These are phyloP conservation scores for Sequoia sempervirens DNA, from an alignment of 75 land plant genomes.

Conservation along the genomic window DNA sequence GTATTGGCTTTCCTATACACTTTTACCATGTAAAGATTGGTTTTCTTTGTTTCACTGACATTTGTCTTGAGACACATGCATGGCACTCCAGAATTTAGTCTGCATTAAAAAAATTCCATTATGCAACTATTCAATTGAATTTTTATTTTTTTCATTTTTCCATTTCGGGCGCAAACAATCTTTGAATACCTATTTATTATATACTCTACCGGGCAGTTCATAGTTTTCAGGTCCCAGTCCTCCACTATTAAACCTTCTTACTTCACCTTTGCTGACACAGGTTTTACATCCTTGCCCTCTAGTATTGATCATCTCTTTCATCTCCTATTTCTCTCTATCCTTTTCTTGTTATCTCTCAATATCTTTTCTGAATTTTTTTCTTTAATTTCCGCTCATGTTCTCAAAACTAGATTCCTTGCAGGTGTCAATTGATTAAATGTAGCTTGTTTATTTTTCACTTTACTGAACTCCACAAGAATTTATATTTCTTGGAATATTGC, in stretches of 20 bases:
- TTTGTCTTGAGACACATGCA: not conserved
- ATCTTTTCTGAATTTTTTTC: not conserved
- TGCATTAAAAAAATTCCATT: not conserved
- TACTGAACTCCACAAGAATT: not conserved
- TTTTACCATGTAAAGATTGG: not conserved
- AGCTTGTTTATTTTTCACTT: not conserved
- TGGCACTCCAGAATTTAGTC: not conserved
- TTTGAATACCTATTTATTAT: not conserved
- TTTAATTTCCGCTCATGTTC: not conserved
- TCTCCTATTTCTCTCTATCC: not conserved
- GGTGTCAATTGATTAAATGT: not conserved
- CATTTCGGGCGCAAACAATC: not conserved
- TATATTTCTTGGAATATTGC: not conserved
- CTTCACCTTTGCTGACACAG: no score
- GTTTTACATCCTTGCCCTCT: not conserved
- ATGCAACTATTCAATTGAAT: not conserved
- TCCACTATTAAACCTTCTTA: no score
- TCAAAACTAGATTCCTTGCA: not conserved
- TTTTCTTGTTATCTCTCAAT: not conserved
- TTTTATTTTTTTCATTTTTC: not conserved
- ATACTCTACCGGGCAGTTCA: not conserved
- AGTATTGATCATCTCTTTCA: not conserved
- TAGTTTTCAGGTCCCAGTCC: not conserved
- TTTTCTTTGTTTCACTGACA: not conserved
- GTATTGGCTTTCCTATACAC: not conserved